A percentile compares a stretch with the other conserved stretches of the same genome.
These are phyloP conservation scores for Hordeum marinum DNA, from an alignment of 176 grass and related monocot genomes.

Conservation along the genomic window DNA sequence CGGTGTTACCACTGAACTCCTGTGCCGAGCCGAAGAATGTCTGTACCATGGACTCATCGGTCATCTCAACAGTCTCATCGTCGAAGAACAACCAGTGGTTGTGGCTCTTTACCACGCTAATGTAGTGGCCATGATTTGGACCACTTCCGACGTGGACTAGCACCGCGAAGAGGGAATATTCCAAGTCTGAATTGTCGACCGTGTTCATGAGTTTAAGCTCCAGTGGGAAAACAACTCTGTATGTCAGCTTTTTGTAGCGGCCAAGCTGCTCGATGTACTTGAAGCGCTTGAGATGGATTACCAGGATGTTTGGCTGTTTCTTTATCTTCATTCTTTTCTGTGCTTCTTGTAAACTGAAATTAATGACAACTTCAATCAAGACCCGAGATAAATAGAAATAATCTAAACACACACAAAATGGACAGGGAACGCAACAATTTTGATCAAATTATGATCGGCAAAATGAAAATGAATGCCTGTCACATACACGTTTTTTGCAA, in stretches of 20 bases:
- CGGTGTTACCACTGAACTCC: slow-evolving; percentile 88
- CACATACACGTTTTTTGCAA: not conserved
- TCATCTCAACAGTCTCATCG: slow-evolving; percentile 95
- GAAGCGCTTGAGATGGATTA: slow-evolving; percentile 97
- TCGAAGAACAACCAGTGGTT: slow-evolving; percentile 95
- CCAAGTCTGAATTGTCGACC: slow-evolving; percentile 69
- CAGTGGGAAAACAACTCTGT: slow-evolving; percentile 89
- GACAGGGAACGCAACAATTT: not conserved
- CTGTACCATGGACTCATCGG: slow-evolving; percentile 76
- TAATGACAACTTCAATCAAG: slow-evolving; percentile 3
- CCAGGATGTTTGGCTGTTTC: slow-evolving; percentile 85
- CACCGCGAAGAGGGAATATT: slow-evolving; percentile 92
- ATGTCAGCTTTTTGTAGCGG: slow-evolving; percentile 86
- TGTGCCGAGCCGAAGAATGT: slow-evolving; percentile 87
- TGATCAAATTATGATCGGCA: not conserved
- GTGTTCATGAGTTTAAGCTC: slow-evolving; percentile 93
- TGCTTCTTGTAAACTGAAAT: slow-evolving; percentile 88
- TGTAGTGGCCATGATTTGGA: slow-evolving; percentile 93
- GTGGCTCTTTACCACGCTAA: slow-evolving; percentile 95
- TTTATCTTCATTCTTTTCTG: slow-evolving; percentile 99
- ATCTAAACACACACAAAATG: not conserved
- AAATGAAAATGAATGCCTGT: not conserved
- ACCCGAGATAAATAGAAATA: not conserved
- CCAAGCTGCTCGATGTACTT: slow-evolving; percentile 96
- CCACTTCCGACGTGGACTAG: slow-evolving; percentile 92